A percentile compares a stretch with the other conserved stretches of the same genome.
phyloP scores from a whole-genome alignment of 2,329 filamentous ascomycete genomes.

The Aspergillus bombycis region DNA sequence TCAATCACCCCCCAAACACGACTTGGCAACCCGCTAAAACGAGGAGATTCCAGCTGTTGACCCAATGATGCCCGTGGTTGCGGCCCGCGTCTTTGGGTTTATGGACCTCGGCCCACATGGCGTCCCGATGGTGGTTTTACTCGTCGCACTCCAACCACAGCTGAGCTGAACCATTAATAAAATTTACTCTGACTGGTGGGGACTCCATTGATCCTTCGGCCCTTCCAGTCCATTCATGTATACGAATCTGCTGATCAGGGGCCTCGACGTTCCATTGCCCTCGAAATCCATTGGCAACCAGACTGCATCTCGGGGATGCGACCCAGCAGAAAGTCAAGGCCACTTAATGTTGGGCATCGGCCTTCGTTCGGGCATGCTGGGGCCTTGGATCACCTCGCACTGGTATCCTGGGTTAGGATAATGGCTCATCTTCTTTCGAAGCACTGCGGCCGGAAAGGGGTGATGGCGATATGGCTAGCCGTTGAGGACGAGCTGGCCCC shows the following conservation, averaged over 20 bases:
- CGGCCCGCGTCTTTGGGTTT: constrained; percentile 1
- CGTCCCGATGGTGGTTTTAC: constrained; percentile 1
- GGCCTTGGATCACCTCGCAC: not conserved
- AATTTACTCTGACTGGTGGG: not conserved
- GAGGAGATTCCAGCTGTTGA: not conserved
- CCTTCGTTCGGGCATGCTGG: not conserved
- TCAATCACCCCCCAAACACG: not conserved
- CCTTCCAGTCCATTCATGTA: not conserved
- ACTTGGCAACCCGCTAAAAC: not conserved
- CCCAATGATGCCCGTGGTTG: not conserved
- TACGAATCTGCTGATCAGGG: not conserved
- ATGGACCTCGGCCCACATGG: constrained; percentile 2
- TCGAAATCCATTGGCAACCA: not conserved
- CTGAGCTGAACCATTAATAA: not conserved
- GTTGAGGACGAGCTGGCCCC: not conserved
- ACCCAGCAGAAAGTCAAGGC: not conserved
- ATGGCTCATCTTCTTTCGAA: not conserved
- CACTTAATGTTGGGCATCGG: not conserved
- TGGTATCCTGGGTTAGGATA: not conserved
- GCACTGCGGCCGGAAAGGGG: not conserved
- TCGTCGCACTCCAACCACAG: not conserved
- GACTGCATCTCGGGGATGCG: not conserved
- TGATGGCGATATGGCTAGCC: not conserved
- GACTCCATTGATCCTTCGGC: not conserved
- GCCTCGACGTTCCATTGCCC: not conserved